Conservation (phyloP, 2,329 filamentous ascomycete species). For the Diaporthe destruens region DNA sequence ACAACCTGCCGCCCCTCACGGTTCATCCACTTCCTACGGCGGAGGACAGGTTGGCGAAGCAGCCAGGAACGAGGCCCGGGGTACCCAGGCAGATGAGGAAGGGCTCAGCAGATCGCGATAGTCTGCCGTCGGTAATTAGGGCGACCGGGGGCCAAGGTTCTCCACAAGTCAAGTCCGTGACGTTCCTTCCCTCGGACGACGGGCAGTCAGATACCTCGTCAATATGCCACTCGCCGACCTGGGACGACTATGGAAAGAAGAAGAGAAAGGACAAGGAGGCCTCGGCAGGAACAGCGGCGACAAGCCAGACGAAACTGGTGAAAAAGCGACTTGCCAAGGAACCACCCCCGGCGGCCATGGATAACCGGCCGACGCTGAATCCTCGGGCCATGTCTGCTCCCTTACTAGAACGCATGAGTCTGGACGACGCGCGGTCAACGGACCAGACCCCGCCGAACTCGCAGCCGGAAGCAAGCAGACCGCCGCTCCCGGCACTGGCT, state of each 20-base stretch:
- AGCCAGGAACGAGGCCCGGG: conserved; percentile 5
- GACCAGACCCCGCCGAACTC: conserved; percentile 44
- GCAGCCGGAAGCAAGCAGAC: conserved; percentile 2
- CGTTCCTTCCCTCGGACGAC: conserved; percentile 53
- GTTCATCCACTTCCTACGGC: conserved; percentile 20
- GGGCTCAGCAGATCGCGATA: conserved; percentile 37
- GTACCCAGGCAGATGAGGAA: conserved; percentile 44
- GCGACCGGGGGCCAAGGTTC: conserved; percentile 37
- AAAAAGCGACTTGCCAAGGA: conserved; percentile 56
- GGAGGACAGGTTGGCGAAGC: conserved; percentile 20
- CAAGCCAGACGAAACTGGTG: conserved; percentile 53
- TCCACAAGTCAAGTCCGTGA: conserved; percentile 55
- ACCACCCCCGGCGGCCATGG: conserved; percentile 47
- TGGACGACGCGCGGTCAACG: conserved; percentile 20
- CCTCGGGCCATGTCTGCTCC: conserved; percentile 36
- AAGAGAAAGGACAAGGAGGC: conserved; percentile 66
- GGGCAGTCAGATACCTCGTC: conserved; percentile 58
- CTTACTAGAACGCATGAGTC: conserved; percentile 34
- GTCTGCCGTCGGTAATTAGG: conserved; percentile 37
- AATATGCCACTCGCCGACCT: conserved; percentile 73
- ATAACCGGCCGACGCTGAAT: conserved; percentile 40
- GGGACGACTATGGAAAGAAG: conserved; percentile 68
- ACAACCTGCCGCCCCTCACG: conserved; percentile 33
- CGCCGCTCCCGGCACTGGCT: conserved; percentile 11
- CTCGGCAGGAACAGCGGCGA: conserved; percentile 43